Percentiles rank a stretch among this genome's conserved stretches.
Evolutionary conservation across 306 rosid species (phyloP).

Genomic region (Hippophae tibetana): DNA sequence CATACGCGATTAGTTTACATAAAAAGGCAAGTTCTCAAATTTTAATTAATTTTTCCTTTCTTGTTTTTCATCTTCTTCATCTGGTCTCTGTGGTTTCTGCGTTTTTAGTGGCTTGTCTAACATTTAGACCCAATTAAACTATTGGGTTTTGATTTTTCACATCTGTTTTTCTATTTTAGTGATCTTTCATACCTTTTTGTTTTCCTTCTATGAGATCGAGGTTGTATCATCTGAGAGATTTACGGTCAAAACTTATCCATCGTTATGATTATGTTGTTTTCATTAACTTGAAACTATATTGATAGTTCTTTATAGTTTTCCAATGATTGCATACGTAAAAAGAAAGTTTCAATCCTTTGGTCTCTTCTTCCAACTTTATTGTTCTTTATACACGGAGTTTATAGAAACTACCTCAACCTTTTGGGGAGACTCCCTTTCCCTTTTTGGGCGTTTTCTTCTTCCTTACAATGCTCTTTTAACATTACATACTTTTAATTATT

Average conservation of each 20-base stretch:
- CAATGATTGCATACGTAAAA: constrained; percentile 19
- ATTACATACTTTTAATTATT: no score
- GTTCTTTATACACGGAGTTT: background rate
- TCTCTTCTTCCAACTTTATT: constrained; percentile 10
- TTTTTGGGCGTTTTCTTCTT: constrained; percentile 5
- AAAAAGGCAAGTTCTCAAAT: constrained; percentile 25
- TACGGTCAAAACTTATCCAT: constrained; percentile 15
- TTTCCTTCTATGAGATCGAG: no score
- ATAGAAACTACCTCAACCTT: no score
- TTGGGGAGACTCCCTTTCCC: background rate
- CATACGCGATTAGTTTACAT: constrained; percentile 24
- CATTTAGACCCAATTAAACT: constrained; percentile 16
- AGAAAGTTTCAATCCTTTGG: constrained; percentile 18
- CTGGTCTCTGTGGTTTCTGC: background rate
- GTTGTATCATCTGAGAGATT: constrained; percentile 1
- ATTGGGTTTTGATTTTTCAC: constrained; percentile 34
- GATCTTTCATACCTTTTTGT: background rate
- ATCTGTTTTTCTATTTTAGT: constrained; percentile 35
- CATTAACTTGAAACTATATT: constrained; percentile 12
- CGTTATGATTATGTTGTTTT: constrained; percentile 20
- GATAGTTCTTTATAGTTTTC: constrained; percentile 20
- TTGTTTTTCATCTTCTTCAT: constrained; percentile 6
- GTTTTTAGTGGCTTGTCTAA: constrained; percentile 1
- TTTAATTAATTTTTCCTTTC: background rate
- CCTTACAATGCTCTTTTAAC: background rate